A percentile compares a stretch with the other conserved stretches of the same genome.
phyloP scores from a whole-genome alignment of 108 stramenopile genomes.

The Nannochloropsis oceanica region DNA sequence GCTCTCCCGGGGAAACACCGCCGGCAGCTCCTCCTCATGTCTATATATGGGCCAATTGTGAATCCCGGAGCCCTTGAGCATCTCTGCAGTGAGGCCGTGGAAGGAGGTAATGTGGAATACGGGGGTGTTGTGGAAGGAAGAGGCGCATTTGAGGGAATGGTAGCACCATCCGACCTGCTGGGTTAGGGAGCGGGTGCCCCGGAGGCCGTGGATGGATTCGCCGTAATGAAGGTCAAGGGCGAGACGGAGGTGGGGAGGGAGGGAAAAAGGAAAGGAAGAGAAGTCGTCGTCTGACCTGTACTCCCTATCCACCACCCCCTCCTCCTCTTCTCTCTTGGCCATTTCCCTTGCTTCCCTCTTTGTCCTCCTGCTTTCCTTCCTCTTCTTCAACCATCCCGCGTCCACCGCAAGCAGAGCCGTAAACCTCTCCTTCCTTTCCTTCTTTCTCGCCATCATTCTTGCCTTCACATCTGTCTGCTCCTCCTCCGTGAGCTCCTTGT shows the following conservation, averaged over 20 bases:
- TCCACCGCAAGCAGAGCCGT: background rate
- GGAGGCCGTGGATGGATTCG: background rate
- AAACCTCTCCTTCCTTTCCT: background rate
- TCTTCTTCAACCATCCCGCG: background rate
- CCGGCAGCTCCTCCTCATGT: background rate
- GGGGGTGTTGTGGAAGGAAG: background rate
- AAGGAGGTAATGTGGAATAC: background rate
- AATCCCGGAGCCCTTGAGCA: background rate
- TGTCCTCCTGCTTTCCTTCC: background rate
- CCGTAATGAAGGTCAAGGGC: background rate
- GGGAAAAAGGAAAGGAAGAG: background rate
- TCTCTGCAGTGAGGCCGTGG: background rate
- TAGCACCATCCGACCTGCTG: background rate
- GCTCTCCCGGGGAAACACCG: background rate
- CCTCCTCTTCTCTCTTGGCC: background rate
- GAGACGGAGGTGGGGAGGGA: background rate
- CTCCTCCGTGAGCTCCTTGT: background rate
- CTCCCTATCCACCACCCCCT: background rate
- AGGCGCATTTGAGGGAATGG: background rate
- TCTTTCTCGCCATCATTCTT: background rate
- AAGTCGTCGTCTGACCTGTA: background rate
- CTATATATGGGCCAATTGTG: background rate
- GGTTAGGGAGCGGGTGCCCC: background rate
- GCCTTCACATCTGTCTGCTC: background rate
- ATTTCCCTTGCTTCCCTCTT: background rate